phyloP scores from a whole-genome alignment of 495 filamentous ascomycete species.

The Penicillium fimorum region DNA sequence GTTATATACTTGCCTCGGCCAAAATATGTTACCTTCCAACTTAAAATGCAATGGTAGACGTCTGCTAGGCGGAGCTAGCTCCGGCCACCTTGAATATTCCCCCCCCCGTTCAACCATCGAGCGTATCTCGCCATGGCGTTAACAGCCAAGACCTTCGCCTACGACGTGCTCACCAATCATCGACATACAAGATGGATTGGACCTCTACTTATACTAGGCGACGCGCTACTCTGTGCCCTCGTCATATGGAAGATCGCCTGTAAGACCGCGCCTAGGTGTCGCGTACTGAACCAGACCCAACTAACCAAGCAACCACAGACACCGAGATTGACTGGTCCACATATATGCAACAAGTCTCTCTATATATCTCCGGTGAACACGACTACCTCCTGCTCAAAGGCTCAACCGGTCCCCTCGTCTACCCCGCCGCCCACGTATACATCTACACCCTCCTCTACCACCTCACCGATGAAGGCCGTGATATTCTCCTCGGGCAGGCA shows the following conservation, averaged over 20 bases:
- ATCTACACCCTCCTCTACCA: conserved; percentile 78
- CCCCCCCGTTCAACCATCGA: conserved; percentile 12
- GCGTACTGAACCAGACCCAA: conserved; percentile 7
- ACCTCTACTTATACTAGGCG: conserved; percentile 67
- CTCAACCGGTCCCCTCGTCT: conserved; percentile 88
- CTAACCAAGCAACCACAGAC: conserved; percentile 53
- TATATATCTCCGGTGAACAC: conserved; percentile 78
- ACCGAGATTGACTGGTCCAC: conserved; percentile 98
- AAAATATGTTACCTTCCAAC: neutral
- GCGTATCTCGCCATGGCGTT: conserved; percentile 27
- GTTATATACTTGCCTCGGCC: neutral
- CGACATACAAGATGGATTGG: conserved; percentile 62
- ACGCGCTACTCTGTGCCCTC: conserved; percentile 68
- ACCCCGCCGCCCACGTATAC: conserved; percentile 91
- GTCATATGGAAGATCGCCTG: conserved; percentile 87
- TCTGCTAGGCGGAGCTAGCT: conserved; percentile 7
- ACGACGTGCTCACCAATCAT: conserved; percentile 47
- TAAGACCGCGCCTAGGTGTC: conserved; percentile 43
- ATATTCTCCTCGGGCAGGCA: conserved; percentile 77
- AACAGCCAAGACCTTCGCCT: conserved; percentile 16
- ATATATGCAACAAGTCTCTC: conserved; percentile 89
- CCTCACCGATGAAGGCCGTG: conserved; percentile 69
- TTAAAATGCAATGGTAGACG: neutral
- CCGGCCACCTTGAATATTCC: conserved; percentile 19
- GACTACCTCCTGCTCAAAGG: conserved; percentile 86